Conservation (phyloP, 169 alveolate species). For the Plasmodium knowlesi region DNA sequence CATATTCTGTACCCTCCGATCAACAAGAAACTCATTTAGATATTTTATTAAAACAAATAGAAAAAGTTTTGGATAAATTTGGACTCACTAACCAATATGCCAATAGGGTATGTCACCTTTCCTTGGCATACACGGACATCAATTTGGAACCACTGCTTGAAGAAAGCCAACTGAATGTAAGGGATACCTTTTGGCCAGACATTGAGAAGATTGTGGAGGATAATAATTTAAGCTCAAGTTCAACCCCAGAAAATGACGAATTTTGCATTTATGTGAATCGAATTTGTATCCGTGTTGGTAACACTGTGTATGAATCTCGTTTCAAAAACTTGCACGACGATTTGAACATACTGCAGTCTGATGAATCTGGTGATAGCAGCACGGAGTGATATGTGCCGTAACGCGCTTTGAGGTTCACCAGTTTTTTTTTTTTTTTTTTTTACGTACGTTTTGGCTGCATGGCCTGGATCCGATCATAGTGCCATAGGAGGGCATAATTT, state of each 20-base stretch:
- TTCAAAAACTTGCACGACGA: slow-evolving; percentile 8
- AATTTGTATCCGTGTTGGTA: slow-evolving; percentile 52
- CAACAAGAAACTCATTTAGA: slow-evolving; percentile 43
- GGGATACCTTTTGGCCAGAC: slow-evolving; percentile 23
- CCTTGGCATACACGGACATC: slow-evolving; percentile 55
- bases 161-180: slow-evolving; percentile 10
- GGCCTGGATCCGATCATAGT: background rate
- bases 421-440: too few species aligned
- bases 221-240: background rate
- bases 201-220: slow-evolving; percentile 14
- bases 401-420: background rate
- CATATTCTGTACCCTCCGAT: slow-evolving; percentile 35
- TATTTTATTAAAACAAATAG: slow-evolving; percentile 33
- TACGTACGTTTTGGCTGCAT: background rate
- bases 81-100: slow-evolving; percentile 22
- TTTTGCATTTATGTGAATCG: slow-evolving; percentile 60
- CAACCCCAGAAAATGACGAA: background rate
- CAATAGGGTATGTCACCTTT: slow-evolving; percentile 47
- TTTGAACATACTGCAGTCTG: background rate
- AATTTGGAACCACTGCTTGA: slow-evolving; percentile 18
- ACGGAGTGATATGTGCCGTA: background rate
- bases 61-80: slow-evolving; percentile 6
- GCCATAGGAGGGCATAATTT: background rate
- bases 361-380: slow-evolving; percentile 35
- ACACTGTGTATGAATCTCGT: slow-evolving; percentile 48